Percentiles rank a stretch among this genome's conserved stretches.
These are phyloP conservation scores for Pythium aristosporum DNA, from an alignment of 352 stramenopile genomes.

Conservation along the genomic window DNA sequence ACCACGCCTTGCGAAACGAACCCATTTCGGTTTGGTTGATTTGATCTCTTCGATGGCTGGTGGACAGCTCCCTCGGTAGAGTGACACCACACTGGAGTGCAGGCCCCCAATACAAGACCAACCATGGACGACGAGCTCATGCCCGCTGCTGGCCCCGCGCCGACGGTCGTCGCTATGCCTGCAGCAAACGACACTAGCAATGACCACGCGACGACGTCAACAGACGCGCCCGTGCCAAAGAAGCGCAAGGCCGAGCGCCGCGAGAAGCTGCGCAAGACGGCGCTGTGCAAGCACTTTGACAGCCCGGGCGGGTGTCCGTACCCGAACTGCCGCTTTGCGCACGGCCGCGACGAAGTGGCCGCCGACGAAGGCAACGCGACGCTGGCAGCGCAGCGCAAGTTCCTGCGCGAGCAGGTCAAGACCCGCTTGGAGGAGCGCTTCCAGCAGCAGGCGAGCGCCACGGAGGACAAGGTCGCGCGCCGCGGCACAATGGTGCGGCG, in stretches of 20 bases:
- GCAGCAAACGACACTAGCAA: not conserved
- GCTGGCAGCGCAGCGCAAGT: slow-evolving; percentile 71
- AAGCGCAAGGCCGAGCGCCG: slow-evolving; percentile 65
- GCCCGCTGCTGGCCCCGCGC: not conserved
- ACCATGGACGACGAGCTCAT: slow-evolving; percentile 14
- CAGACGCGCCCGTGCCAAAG: slow-evolving; percentile 34
- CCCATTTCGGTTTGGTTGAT: not conserved
- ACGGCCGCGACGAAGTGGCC: slow-evolving; percentile 54
- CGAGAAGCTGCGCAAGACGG: slow-evolving; percentile 72
- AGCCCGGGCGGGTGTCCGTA: slow-evolving; percentile 81
- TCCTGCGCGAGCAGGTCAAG: slow-evolving; percentile 77
- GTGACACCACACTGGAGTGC: slow-evolving; percentile 8
- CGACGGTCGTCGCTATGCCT: not conserved
- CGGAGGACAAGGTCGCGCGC: slow-evolving; percentile 35
- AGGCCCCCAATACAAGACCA: slow-evolving; percentile 13
- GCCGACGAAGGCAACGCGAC: slow-evolving; percentile 53
- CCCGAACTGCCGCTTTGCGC: slow-evolving; percentile 80
- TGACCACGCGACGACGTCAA: not conserved
- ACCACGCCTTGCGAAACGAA: not conserved
- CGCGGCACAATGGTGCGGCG: slow-evolving; percentile 65
- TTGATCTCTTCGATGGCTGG: slow-evolving; percentile 10
- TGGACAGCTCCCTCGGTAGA: slow-evolving; percentile 17
- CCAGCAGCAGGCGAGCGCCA: slow-evolving; percentile 27
- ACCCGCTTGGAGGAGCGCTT: slow-evolving; percentile 67
- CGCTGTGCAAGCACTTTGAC: slow-evolving; percentile 86